Base-by-base conservation (phyloP, 2,329 filamentous ascomycete species). In the Polytolypa hystricis region DNA sequence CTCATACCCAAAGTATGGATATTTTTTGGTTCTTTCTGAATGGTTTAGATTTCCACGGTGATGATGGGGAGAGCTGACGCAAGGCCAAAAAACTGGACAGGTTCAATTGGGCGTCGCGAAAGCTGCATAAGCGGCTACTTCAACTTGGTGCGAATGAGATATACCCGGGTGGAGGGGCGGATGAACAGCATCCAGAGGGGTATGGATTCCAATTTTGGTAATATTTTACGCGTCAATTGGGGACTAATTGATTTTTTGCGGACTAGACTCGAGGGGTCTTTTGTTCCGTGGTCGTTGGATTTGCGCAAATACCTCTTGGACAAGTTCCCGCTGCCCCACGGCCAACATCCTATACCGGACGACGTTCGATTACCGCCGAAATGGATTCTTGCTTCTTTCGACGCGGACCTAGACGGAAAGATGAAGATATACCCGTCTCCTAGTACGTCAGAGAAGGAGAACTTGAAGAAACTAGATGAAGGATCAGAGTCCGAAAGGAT, bases 111-210 rank as follows among this genome's bases (percentile, higher is more conserved):
- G 86, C 89, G 12, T 82, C 83, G 30, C 75, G 86, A 33, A 93
- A 95, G 60, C 68, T 98, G 30, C 77, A 86, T 50, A 89, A 86
- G 49, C 77, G 91, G 11, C 66, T 98, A 21, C 58, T 79, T 25
- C 86, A 94, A 55, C 73, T 98, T 1, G 89, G 89, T 1, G 91
- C 84, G 2, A 69, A 69, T 28, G 74, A 84, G 32, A 74, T 91
- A 43, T 81, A 82, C 50, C 75, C 80, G 27, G 69, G 79, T 25
- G 91, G 84, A 9, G 91, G 98, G 60, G 86, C 81, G 15, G 91
- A 98, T 54, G 87, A 95, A 49, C 84, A 93, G 55, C 86, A 95
- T 65, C 77, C 84, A 17, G 87, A 96, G 61, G 87, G 89, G 79
- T 91, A 64, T 47, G 73, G 64, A n/a, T 26, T 7, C 36, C 35